Base-by-base conservation (phyloP, 2,329 filamentous ascomycete species). In the Pseudocercospora crystallina region DNA sequence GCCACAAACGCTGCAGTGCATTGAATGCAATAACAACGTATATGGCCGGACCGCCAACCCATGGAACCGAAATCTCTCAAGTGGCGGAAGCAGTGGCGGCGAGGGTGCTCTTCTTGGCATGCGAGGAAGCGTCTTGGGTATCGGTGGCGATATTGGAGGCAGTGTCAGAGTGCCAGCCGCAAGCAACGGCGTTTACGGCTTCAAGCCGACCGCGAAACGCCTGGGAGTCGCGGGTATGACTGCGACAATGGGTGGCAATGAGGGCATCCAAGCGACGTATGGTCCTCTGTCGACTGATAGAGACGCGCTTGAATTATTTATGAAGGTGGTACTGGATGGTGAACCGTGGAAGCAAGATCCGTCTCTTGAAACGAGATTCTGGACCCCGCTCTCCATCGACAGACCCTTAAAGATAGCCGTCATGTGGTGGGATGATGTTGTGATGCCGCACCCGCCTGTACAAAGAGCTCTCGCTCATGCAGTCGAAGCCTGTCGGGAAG, bases 81-180 rank as follows among this genome's bases (percentile, higher is more conserved):
- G 81, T 0, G 86, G 86, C 3, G 86, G 86, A 2, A 82, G 78
- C 7, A 82, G 80, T 0, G 85, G 85, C 9, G 86, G 86, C 11
- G 84, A 87, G 63, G 83, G 77, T 0, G 81, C 79, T 0, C 66
- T 86, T 8, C 59, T 86, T 14, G 79, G 77, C 5, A 76, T 86
- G 71, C 73, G 76, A 30, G 83, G 83, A 0, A 78, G 72, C 34
- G 73, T 81, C 46, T 61, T 86, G 2, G 84, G 84, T 1, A 73
- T 85, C 11, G 82, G 81, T 0, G 85, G 83, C 0, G 84, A 86
- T 66, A 76, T 86, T 35, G 78, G 75, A 2, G 78, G 78, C 1
- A 74, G 70, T 47, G 85, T 95, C 63, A 83, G 85, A 62, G 94
- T 96, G 66, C 92, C 87, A 69, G 87, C 95, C 49, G 91, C 95